Evolutionary conservation across 345 rosid species (phyloP), one percentile per base, ranked within the genome.

Genomic region (Brassica nigra): DNA sequence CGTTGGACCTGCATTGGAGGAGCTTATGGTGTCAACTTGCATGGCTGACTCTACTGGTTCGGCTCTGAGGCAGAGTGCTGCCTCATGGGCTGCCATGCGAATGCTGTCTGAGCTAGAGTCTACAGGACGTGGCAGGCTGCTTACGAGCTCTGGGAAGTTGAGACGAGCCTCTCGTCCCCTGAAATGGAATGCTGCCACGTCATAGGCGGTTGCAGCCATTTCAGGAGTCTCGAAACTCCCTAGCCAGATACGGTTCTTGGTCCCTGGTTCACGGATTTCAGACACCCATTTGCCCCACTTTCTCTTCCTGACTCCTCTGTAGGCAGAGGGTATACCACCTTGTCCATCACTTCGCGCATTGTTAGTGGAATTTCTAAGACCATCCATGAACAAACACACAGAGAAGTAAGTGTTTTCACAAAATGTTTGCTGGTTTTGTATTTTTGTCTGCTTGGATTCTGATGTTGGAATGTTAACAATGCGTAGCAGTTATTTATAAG

Each of bases 271-370:
- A 0, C 98, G 89, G 62, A 94, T 94, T 78, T 94, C 98, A 0
- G 98, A 92, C 29, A 94, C 98, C 97, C 97, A 94, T 73, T 92
- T 94, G n/a, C 98, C 98, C 98, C 98, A 94, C 84, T 90, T 94
- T 55, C 98, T 78, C 88, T 86, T 86, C 2, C 97, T 84, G 1
- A 94, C 92, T 1, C 98, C 98, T 84, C 96, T 86, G 76, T 87
- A 94, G 9, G 76, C 71, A 14, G 80, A 73, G 9, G 82, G 68
- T 23, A 73, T 36, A 28, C 77, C 80, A 10, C 36, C 81, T 44
- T 67, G 78, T 4, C 63, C 66, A 47, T 76, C 57, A 16, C 74
- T 75, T n/a, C 6, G 47, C 2, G 11, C 39, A 2, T 15, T 44
- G 23, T 70, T 57, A 71, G 31, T 23, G 2, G 80, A 8, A 64